Base-by-base conservation (phyloP, 202 grass and related monocot species). In the Schoenoplectus tabernaemontani region DNA sequence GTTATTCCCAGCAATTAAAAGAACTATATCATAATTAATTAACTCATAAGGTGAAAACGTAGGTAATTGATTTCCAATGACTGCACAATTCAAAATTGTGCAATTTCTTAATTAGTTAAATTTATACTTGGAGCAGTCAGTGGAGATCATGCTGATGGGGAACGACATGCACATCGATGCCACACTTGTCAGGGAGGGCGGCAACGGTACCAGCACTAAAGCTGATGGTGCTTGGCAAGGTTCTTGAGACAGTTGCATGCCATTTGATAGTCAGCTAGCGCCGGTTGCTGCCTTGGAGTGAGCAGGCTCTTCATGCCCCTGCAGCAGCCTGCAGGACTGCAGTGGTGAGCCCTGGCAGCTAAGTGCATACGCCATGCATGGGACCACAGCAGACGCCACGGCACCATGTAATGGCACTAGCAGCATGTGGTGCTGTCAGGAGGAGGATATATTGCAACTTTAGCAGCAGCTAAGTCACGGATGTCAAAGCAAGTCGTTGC, bases 171-270 rank as follows among this genome's bases (percentile, higher is more conserved):
- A 93, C 37, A 83, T 4, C 10, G 77, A 90, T 88, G 58, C 81
- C 46, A 39, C 91, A 93, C 61, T 83, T 76, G 59, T 26, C 1
- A 11, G 91, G 91, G 71, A 93, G 58, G 81, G 9, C 33, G 30
- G 81, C 68, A 38, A 63, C 81, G 62, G 34, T 53, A 3, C 85
- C 78, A 12, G 58, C 17, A 59, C 64, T 84, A 78, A 82, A 9
- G 61, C 39, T 28, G 15, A 78, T 0, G 0, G 47, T n/a, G n/a
- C 12, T 51, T 51, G 3, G 67, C 59, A 30, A 87, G 59, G 15
- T 8, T 30, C 80, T 90, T 89, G 9, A 93, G 83, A 83, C 90
- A 93, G 64, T 36, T 47, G 83, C 90, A 93, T 0, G 85, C 83
- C 9, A 83, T 37, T 41, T 64, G 70, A 1, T 81, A 77, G 85